These are phyloP conservation scores for Carex parvula DNA, from an alignment of 176 grass and related monocot genomes.

Conservation along the genomic window DNA sequence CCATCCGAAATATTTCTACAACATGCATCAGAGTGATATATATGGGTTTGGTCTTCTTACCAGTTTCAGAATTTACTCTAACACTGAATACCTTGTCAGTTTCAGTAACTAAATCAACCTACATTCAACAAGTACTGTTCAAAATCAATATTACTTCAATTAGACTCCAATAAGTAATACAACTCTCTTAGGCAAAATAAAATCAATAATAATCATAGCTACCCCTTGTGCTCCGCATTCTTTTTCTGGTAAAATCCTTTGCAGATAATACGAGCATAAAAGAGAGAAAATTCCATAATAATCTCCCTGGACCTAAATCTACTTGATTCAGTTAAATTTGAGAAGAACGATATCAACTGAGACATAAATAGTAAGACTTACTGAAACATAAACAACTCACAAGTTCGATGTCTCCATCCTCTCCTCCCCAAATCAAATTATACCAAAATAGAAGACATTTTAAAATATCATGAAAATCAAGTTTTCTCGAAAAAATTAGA, in stretches of 20 bases:
- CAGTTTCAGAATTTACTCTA: too few relatives aligned
- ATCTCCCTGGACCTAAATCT: not conserved
- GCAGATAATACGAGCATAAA: too few relatives aligned
- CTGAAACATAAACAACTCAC: too few relatives aligned
- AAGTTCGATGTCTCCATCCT: too few relatives aligned
- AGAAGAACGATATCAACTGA: not conserved
- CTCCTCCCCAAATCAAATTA: too few relatives aligned
- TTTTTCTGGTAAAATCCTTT: slow-evolving; percentile 67
- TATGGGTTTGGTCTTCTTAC: too few relatives aligned
- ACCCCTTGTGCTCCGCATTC: slow-evolving; percentile 94
- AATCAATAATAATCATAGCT: slow-evolving; percentile 31
- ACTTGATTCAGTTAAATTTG: not conserved
- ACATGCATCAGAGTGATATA: too few relatives aligned
- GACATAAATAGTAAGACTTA: not conserved
- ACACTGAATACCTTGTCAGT: slow-evolving; percentile 51
- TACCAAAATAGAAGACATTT: too few relatives aligned
- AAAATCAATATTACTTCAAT: not conserved
- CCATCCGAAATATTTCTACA: not conserved
- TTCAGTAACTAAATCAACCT: slow-evolving; percentile 99
- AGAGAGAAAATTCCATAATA: too few relatives aligned
- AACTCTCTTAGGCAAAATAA: not conserved
- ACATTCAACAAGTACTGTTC: slow-evolving; percentile 7
- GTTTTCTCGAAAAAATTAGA: too few relatives aligned
- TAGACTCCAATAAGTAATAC: not conserved
- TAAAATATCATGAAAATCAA: too few relatives aligned